phyloP scores from a whole-genome alignment of 768 basidiomycete species.

The Mycena epipterygia region DNA sequence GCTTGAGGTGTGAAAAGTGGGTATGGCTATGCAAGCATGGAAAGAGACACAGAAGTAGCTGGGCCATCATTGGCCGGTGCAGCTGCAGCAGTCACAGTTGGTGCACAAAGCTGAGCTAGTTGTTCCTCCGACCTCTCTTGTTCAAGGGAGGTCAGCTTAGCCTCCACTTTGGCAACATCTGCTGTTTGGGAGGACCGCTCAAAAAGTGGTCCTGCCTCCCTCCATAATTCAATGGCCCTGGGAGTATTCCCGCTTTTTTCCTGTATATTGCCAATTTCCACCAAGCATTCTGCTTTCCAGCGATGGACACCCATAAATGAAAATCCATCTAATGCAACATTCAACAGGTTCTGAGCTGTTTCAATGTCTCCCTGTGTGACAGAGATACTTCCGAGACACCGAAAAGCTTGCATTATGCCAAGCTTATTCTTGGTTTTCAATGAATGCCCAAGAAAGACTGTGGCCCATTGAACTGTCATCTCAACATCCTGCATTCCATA shows the following conservation, averaged over 20 bases:
- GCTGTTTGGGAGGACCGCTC: background rate
- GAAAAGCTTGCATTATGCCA: background rate
- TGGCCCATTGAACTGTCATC: background rate
- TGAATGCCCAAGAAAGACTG: background rate
- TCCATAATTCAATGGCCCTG: background rate
- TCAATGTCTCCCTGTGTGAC: background rate
- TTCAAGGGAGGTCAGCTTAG: too few species aligned
- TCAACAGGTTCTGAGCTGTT: background rate
- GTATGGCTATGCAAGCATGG: too few species aligned
- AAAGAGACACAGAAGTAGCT: too few species aligned
- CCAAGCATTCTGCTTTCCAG: background rate
- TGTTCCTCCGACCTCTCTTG: too few species aligned
- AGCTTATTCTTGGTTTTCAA: background rate
- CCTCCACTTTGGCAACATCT: background rate
- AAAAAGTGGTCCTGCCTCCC: background rate
- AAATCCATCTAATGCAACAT: background rate
- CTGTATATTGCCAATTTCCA: background rate
- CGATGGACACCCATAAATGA: conserved; percentile 4
- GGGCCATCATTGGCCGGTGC: too few species aligned
- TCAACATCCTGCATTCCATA: background rate
- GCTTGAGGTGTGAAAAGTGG: too few species aligned
- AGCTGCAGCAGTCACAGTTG: too few species aligned
- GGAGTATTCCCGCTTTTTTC: background rate
- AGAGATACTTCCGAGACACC: background rate
- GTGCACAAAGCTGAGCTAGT: too few species aligned